Conservation (phyloP, 495 filamentous ascomycete species). For the Aspergillus asperescens region DNA sequence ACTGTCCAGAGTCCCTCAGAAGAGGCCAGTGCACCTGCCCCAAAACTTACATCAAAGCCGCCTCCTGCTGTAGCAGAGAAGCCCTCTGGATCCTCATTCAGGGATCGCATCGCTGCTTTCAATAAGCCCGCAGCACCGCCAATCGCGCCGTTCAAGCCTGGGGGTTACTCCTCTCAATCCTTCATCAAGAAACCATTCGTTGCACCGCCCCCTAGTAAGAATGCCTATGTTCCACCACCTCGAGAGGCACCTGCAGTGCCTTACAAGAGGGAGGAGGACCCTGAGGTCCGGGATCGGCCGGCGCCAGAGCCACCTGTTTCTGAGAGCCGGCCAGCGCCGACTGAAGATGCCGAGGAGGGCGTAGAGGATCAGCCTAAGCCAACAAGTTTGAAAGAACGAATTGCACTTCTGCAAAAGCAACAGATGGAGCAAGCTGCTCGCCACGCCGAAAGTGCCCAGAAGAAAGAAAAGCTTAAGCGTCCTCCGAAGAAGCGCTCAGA, state of each 20-base stretch:
- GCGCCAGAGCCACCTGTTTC: constrained; percentile 40
- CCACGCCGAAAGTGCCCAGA: constrained; percentile 70
- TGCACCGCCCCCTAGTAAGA: constrained; percentile 85
- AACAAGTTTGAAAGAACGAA: constrained; percentile 86
- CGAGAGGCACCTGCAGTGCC: constrained; percentile 63
- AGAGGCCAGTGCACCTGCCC: constrained; percentile 37
- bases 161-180: constrained; percentile 52
- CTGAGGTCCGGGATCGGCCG: constrained; percentile 63
- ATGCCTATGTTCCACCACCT: constrained; percentile 80
- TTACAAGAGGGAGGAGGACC: constrained; percentile 86
- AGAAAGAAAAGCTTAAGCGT: constrained; percentile 82
- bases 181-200: constrained; percentile 99
- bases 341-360: constrained; percentile 49
- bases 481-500: constrained; percentile 77
- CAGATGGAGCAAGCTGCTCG: constrained; percentile 80
- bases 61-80: constrained; percentile 73
- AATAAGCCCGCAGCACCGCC: constrained; percentile 86
- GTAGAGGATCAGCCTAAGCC: constrained; percentile 78
- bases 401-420: constrained; percentile 89
- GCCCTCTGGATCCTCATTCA: constrained; percentile 71
- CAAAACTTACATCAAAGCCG: constrained; percentile 42
- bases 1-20: constrained; percentile 21
- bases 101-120: constrained; percentile 93
- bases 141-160: constrained; percentile 79
- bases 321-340: constrained; percentile 54